phyloP scores from a whole-genome alignment of 2,329 filamentous ascomycete genomes.

The Fonsecaea pugnacius region DNA sequence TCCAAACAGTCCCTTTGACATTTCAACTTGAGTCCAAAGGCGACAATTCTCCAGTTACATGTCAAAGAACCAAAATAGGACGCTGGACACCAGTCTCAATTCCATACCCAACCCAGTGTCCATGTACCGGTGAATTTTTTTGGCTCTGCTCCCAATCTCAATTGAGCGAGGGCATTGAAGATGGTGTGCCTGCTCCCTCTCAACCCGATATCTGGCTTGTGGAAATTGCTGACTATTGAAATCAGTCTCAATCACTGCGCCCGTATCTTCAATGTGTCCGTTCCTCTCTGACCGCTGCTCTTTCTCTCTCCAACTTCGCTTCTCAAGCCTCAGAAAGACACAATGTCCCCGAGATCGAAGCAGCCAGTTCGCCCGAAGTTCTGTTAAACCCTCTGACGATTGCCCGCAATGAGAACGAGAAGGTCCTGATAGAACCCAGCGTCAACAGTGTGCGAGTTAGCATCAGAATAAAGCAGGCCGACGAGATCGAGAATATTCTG shows the following conservation, averaged over 20 bases:
- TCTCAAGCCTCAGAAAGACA: constrained; percentile 95
- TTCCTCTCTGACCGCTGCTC: constrained; percentile 87
- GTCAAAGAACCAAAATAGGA: background rate
- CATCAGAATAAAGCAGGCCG: constrained; percentile 99
- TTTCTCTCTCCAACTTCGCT: constrained; percentile 95
- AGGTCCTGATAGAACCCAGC: constrained; percentile 92
- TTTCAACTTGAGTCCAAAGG: background rate
- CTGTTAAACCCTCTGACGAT: constrained; percentile 88
- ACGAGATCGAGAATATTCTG: constrained; percentile 97
- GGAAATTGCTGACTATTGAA: constrained; percentile 38
- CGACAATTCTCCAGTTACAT: background rate
- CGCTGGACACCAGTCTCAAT: background rate
- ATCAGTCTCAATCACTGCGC: constrained; percentile 89
- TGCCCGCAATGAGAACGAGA: constrained; percentile 95
- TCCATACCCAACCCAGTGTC: constrained; percentile 4
- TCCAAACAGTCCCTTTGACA: background rate
- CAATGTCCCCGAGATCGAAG: constrained; percentile 98
- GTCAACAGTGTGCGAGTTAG: constrained; percentile 96
- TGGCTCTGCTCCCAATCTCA: background rate
- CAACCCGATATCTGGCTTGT: background rate
- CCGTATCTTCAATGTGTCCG: constrained; percentile 97
- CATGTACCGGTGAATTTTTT: constrained; percentile 22
- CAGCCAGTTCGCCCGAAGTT: constrained; percentile 88
- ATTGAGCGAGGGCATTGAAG: constrained; percentile 30
- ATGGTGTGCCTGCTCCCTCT: constrained; percentile 28